These are phyloP conservation scores for Gossypium sturtianum DNA, from an alignment of 345 rosid species.

Conservation along the genomic window DNA sequence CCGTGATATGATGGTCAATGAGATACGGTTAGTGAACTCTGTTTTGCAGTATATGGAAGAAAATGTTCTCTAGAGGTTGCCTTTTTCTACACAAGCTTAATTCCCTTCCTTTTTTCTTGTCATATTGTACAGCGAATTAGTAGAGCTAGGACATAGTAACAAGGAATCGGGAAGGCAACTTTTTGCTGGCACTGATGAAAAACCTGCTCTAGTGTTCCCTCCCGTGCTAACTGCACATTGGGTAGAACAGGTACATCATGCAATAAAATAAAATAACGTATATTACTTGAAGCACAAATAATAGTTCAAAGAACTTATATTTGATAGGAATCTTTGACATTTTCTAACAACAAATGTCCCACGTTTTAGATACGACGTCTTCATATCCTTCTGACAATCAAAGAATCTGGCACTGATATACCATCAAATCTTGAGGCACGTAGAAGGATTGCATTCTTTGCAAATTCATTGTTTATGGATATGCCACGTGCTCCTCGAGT, in stretches of 20 bases:
- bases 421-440: constrained; percentile 97
- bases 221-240: constrained; percentile 69
- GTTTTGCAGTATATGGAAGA: constrained; percentile 2
- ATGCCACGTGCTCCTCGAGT: constrained; percentile 95
- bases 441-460: constrained; percentile 85
- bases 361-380: constrained; percentile 73
- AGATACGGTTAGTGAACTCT: constrained; percentile 65
- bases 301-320: neutral
- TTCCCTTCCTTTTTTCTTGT: neutral
- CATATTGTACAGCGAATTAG: constrained; percentile 55
- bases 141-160: constrained; percentile 76
- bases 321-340: neutral
- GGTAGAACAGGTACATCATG: constrained; percentile 75
- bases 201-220: constrained; percentile 83
- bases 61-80: neutral
- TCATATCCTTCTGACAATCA: constrained; percentile 81
- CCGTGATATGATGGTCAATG: constrained; percentile 93
- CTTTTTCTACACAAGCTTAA: neutral
- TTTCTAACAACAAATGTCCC: neutral
- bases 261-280: neutral
- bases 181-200: constrained; percentile 83
- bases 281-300: constrained; percentile 9
- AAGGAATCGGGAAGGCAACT: constrained; percentile 94
- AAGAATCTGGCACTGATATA: constrained; percentile 82
- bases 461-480: constrained; percentile 94